These are phyloP conservation scores for Hyaloperonospora arabidopsidis DNA, from an alignment of 352 stramenopile species.

Conservation along the genomic window DNA sequence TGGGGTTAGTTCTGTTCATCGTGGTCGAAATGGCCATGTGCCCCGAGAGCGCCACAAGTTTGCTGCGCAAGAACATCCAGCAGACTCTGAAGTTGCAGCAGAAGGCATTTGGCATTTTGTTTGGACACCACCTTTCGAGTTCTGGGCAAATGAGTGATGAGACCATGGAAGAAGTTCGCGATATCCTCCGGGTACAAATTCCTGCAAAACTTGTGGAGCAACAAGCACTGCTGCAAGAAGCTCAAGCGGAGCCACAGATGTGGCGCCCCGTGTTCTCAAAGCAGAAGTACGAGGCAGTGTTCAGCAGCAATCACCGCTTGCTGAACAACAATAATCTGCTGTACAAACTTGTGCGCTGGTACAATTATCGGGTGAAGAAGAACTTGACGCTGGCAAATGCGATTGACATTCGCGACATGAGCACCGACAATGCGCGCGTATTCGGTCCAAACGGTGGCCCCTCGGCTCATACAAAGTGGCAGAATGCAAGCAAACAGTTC, in stretches of 20 bases:
- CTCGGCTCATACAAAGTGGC: constrained; percentile 40
- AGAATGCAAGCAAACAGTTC: constrained; percentile 45
- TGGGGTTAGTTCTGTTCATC: constrained; percentile 76
- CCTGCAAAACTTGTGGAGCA: constrained; percentile 53
- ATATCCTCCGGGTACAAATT: constrained; percentile 52
- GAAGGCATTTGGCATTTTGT: constrained; percentile 55
- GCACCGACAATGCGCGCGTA: constrained; percentile 1
- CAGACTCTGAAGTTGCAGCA: constrained; percentile 60
- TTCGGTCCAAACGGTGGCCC: constrained; percentile 10
- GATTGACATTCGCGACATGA: constrained; percentile 46
- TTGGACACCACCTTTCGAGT: constrained; percentile 60
- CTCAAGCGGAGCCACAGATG: constrained; percentile 51
- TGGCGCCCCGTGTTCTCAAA: constrained; percentile 67
- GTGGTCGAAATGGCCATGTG: constrained; percentile 58
- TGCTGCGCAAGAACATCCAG: constrained; percentile 70
- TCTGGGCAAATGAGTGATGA: constrained; percentile 43
- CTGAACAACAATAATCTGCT: constrained; percentile 81
- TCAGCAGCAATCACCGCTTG: constrained; percentile 51
- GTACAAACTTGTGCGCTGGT: constrained; percentile 77
- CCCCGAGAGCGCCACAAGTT: constrained; percentile 53
- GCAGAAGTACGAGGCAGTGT: constrained; percentile 64
- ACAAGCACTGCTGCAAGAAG: constrained; percentile 50
- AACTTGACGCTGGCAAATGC: constrained; percentile 31
- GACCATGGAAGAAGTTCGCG: constrained; percentile 46
- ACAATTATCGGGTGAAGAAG: constrained; percentile 51